phyloP scores from a whole-genome alignment of 148 eudicot species.

The Fagopyrum tataricum region DNA sequence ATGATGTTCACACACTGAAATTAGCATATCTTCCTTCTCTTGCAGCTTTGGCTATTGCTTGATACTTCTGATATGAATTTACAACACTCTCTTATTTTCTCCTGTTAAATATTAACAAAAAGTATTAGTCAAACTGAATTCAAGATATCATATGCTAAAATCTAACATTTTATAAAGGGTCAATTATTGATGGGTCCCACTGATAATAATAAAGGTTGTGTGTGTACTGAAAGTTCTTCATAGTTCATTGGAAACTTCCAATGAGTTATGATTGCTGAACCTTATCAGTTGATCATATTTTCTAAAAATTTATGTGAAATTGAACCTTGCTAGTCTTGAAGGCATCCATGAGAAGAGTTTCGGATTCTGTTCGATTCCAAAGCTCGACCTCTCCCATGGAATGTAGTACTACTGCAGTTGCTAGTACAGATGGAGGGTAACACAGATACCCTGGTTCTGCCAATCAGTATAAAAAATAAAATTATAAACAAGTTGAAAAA shows the following conservation, averaged over 20 bases:
- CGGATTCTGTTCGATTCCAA: slow-evolving; percentile 27
- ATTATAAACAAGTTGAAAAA: neutral
- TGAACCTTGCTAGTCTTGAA: slow-evolving; percentile 47
- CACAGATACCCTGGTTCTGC: slow-evolving; percentile 51
- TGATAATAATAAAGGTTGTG: neutral
- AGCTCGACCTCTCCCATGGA: slow-evolving; percentile 50
- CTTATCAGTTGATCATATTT: neutral
- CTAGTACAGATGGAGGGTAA: slow-evolving; percentile 65
- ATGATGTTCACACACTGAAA: slow-evolving; percentile 26
- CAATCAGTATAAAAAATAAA: slow-evolving; percentile 38
- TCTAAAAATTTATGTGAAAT: neutral
- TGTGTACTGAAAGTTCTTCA: neutral
- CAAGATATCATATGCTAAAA: neutral
- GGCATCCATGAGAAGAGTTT: slow-evolving; percentile 33
- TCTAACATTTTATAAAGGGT: neutral
- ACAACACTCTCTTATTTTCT: slow-evolving; percentile 45
- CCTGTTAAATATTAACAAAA: slow-evolving; percentile 30
- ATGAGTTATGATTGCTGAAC: neutral
- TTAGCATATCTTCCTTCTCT: slow-evolving; percentile 31
- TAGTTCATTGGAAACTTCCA: slow-evolving; percentile 11
- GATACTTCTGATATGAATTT: slow-evolving; percentile 41
- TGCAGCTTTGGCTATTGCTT: slow-evolving; percentile 21
- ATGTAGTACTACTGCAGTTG: slow-evolving; percentile 52
- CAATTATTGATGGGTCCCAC: neutral
- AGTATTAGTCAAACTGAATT: neutral